Conservation (phyloP, 352 stramenopile species). For the Phytophthora ohioensis region DNA sequence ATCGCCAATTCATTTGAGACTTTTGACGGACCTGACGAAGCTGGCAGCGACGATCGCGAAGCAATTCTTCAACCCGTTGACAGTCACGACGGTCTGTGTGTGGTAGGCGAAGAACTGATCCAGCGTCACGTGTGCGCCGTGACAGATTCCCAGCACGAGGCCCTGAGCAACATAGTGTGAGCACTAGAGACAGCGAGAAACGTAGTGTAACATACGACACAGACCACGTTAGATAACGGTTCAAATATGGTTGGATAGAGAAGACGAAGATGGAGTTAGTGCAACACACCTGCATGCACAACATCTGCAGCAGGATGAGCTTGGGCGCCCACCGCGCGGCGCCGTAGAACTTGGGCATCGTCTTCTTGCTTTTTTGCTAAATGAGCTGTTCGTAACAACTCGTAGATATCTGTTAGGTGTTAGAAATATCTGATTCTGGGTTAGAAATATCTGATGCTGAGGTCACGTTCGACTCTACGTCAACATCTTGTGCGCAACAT, state of each 20-base stretch:
- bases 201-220: not conserved
- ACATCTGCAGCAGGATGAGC: conserved; percentile 89
- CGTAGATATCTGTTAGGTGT: not conserved
- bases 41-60: conserved; percentile 71
- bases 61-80: conserved; percentile 86
- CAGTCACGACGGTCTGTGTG: conserved; percentile 73
- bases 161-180: conserved; percentile 85
- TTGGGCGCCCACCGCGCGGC: conserved; percentile 83
- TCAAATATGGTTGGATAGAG: conserved; percentile 7
- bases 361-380: conserved; percentile 15
- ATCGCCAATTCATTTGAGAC: not conserved
- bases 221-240: not conserved
- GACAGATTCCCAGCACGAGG: conserved; percentile 78
- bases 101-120: conserved; percentile 90
- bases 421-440: not conserved
- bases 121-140: conserved; percentile 71
- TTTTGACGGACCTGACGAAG: conserved; percentile 50
- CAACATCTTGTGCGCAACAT: conserved; percentile 16
- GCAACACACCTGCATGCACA: conserved; percentile 82
- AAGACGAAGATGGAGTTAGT: not conserved
- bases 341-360: conserved; percentile 89
- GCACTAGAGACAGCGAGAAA: conserved; percentile 47
- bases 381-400: conserved; percentile 1
- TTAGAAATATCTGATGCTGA: too few species aligned
- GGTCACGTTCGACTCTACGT: conserved; percentile 10